Evolutionary conservation across 2,329 filamentous ascomycete species (phyloP), one percentile per base, ranked within the genome.

Genomic region (Aspergillus cejpii): DNA sequence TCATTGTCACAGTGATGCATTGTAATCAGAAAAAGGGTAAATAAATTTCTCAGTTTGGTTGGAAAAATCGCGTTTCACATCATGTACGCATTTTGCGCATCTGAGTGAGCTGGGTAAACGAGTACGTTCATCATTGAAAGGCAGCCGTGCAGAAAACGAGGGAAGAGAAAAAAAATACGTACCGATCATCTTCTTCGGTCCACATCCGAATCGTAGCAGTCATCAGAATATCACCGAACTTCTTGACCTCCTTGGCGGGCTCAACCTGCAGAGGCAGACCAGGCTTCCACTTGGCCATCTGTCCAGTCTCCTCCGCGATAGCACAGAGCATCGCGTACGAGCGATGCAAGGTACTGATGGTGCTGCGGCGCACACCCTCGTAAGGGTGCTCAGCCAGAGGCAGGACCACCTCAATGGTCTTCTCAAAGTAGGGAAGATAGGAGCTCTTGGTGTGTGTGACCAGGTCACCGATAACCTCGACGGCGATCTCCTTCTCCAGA

Each of bases 31-130:
- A 26, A 29, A 53, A 41, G 57, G 48, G 52, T 55, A 53, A 44
- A 52, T 43, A 28, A 55, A 70, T 61, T 65, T 69, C 68, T 50
- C 55, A 63, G 41, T 61, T 70, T 74, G 74, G 59, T 62, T 66
- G 57, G 52, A 64, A 58, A 68, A 76, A 80, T 78, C 84, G 88
- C 75, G 53, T 72, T 94, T 92, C 83, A 83, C 87, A 88, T 85
- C 88, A 94, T 82, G 73, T 81, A 81, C 85, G 81, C 66, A 72
- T 72, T 78, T 74, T 78, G 73, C 79, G 87, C 83, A 84, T 97
- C 85, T 87, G 87, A 95, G 90, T 96, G 91, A 96, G 90, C 90
- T 96, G 90, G 89, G 91, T 91, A 91, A 63, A 90, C 87, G 87
- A 82, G 75, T 47, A 79, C 76, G 72, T 36, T 95, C 89, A 96